Base-by-base conservation (phyloP, 208 protist species). In the Acanthamoeba quina region DNA sequence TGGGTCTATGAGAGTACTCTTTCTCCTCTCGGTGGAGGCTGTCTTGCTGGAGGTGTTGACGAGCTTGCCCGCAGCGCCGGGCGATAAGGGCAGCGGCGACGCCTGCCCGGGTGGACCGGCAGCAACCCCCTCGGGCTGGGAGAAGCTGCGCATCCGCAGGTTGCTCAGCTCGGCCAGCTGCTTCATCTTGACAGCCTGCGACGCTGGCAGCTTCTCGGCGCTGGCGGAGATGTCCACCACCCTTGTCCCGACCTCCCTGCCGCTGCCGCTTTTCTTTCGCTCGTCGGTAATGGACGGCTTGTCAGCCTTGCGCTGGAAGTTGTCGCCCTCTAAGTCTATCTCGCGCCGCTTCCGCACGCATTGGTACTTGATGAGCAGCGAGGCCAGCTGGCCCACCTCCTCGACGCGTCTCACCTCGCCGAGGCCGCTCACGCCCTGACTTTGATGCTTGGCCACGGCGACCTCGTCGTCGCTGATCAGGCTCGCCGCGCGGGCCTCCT, bases 281-380 rank as follows among this genome's bases (percentile, higher is more conserved):
- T 44, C 72, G 19, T 52, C 21, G 41, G 64, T 6, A 1, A 11
- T 15, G 64, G 11, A 10, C 2, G 64, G 11, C 64, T 70, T 70
- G 64, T 29, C 5, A 10, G 21, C 56, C 64, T 37, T 29, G n/a
- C 72, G 72, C 72, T 52, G n/a, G 72, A 80, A 80, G 44, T 19
- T 80, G 41, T 49, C 31, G 15, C 37, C 37, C 21, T 44, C 72
- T 2, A 54, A 49, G 24, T 80, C 72, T 10, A 52, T 80, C 72
- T 80, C 72, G 11, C 72, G 72, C 6, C 72, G 72, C 37, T 80
- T 80, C 19, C 72, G 31, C 31, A 80, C 72, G 44, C 72, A 80
- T 24, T 80, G 72, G 44, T 80, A 80, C 72, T 80, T 80, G 72
- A 80, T 49, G 31, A 80, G 72, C 21, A 80, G n/a, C 41, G 72